Percentiles rank a stretch among this genome's conserved stretches.
Evolutionary conservation across 805 yeast species (phyloP).

Genomic region (Kluyveromyces starmeri): DNA sequence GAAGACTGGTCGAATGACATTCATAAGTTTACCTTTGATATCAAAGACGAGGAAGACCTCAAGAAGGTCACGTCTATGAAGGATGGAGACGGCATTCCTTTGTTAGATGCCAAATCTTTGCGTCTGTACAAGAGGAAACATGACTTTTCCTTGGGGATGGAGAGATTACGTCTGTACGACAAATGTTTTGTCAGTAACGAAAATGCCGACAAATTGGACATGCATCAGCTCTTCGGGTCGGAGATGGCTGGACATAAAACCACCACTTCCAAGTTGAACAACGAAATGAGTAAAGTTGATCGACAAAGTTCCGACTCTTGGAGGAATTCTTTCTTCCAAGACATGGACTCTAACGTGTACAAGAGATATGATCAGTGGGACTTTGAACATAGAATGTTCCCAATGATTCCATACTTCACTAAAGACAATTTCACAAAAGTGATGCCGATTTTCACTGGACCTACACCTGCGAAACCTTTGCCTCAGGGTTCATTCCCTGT

Average conservation of each 20-base stretch:
- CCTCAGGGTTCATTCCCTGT: conserved; percentile 11
- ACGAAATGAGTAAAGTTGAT: neutral
- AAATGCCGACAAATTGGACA: neutral
- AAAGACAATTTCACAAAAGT: conserved; percentile 9
- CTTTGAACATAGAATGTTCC: conserved; percentile 20
- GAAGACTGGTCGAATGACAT: conserved; percentile 14
- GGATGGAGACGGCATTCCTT: conserved; percentile 5
- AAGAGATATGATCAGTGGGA: conserved; percentile 13
- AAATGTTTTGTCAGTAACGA: conserved; percentile 13
- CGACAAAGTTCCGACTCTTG: neutral
- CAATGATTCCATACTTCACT: conserved; percentile 11
- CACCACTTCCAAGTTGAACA: neutral
- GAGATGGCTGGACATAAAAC: no score
- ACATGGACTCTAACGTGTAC: neutral
- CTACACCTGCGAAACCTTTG: conserved; percentile 6
- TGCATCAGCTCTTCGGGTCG: neutral
- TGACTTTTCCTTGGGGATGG: conserved; percentile 9
- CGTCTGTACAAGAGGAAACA: conserved; percentile 5
- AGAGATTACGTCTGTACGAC: conserved; percentile 18
- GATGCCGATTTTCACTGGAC: conserved; percentile 11
- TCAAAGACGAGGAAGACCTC: conserved; percentile 5
- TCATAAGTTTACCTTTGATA: conserved; percentile 7
- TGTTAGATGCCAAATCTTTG: conserved; percentile 6
- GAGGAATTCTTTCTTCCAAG: neutral
- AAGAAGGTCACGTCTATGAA: conserved; percentile 2